Percentiles rank a stretch among this genome's conserved stretches.
Evolutionary conservation across 2,329 filamentous ascomycete genomes (phyloP).

Genomic region (Paecilomyces sp.): DNA sequence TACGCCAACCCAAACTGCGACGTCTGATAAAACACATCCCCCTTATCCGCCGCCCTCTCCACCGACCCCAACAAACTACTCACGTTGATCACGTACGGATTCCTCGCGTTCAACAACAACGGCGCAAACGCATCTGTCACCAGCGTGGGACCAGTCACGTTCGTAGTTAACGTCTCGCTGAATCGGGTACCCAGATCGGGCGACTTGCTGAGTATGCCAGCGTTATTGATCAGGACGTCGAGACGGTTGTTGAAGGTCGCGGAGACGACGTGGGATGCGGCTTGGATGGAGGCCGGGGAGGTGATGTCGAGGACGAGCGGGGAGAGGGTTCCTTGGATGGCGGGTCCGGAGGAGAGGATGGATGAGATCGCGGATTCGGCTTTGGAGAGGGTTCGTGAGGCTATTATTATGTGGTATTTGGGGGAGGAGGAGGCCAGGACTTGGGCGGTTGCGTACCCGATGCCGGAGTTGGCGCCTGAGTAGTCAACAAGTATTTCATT

Average conservation of each 20-base stretch:
- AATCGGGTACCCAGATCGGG: neutral
- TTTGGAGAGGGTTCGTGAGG: neutral
- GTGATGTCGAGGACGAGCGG: conserved; percentile 4
- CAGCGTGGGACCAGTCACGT: conserved; percentile 1
- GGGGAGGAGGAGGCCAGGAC: conserved; percentile 10
- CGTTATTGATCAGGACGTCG: conserved; percentile 43
- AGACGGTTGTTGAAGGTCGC: conserved; percentile 14
- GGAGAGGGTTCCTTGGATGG: conserved; percentile 1
- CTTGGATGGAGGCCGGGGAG: conserved; percentile 2
- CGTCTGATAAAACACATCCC: neutral
- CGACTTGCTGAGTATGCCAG: conserved; percentile 15
- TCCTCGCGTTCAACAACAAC: neutral
- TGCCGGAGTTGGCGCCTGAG: conserved; percentile 18
- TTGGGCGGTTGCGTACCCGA: conserved; percentile 17
- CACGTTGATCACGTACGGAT: conserved; percentile 2
- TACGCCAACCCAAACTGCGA: neutral
- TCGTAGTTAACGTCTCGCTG: conserved; percentile 1
- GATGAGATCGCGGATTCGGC: neutral
- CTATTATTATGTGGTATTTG: conserved; percentile 5
- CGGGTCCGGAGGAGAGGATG: neutral
- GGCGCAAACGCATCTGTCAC: conserved; percentile 2
- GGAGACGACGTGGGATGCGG: neutral
- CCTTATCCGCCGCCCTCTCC: neutral
- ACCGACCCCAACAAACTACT: neutral
- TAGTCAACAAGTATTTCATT: neutral